Base-by-base conservation (phyloP, 805 yeast species). In the Starmerella apicola region DNA sequence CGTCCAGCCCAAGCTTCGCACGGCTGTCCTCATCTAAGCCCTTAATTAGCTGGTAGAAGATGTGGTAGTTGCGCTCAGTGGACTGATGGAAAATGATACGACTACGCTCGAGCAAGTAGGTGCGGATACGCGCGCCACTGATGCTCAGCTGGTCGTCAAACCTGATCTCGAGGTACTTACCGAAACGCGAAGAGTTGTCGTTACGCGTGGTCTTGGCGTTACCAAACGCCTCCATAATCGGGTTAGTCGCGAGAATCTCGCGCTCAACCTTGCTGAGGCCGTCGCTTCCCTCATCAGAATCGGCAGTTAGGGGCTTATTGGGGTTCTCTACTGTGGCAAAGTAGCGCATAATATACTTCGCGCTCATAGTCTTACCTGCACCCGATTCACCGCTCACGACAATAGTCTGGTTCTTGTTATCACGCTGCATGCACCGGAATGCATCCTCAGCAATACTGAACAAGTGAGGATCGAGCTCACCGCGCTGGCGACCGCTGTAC, bases 401-500 rank as follows among this genome's bases (percentile, higher is more conserved):
- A 47, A 88, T 86, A 1, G 98, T 88, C 64, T 88, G 98, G 64
- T 88, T 86, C 52, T 74, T 70, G 30, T 72, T 66, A 52, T 84
- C 93, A 36, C 78, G 70, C 54, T 81, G 80, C 98, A 88, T 88
- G 57, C 94, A 79, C 53, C 95, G 71, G 59, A 85, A 86, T 5
- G 97, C 96, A 55, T 91, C 96, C 61, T 86, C 97, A 21, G 98
- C 97, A 52, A 88, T 88, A 33, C 96, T 95, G 61, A 88, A 88
- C 57, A 88, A 67, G 67, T 88, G 98, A 4, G 98, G 98, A 54
- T 91, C 97, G 49, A 84, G 72, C 59, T 88, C 97, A 34, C 95
- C 97, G 56, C 95, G 71, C 55, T 82, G 74, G 56, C 80, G 82
- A 19, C 95, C 94, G 8, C 95, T 84, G 58, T 88, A 88, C 16